Evolutionary conservation across 2,329 filamentous ascomycete species (phyloP).

Genomic region (Talaromyces pinophilus): DNA sequence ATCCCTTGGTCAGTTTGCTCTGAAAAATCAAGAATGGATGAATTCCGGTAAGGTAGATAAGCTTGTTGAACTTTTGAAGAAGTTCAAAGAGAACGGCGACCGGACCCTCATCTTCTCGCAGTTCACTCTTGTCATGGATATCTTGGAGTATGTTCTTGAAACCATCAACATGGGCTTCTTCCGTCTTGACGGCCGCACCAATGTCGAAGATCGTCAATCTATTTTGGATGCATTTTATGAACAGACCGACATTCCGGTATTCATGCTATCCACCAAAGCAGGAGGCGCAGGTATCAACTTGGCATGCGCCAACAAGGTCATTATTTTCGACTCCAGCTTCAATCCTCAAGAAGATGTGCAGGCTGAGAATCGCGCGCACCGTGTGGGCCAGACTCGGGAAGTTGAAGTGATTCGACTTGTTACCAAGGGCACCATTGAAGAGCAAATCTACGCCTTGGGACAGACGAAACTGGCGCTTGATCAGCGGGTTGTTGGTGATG

Average conservation of each 20-base stretch:
- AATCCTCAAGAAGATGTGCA: slow-evolving; percentile 99
- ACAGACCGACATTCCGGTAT: slow-evolving; percentile 77
- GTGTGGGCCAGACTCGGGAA: slow-evolving; percentile 84
- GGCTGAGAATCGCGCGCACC: slow-evolving; percentile 93
- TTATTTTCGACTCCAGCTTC: slow-evolving; percentile 96
- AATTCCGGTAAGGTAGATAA: slow-evolving; percentile 82
- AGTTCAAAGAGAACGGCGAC: slow-evolving; percentile 78
- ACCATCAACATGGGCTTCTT: slow-evolving; percentile 73
- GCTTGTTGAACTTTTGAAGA: slow-evolving; percentile 70
- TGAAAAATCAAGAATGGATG: slow-evolving; percentile 66
- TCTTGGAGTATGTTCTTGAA: slow-evolving; percentile 79
- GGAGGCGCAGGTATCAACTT: slow-evolving; percentile 97
- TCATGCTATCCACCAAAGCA: slow-evolving; percentile 88
- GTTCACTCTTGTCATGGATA: slow-evolving; percentile 88
- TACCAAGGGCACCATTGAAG: slow-evolving; percentile 79
- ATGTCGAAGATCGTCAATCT: slow-evolving; percentile 78
- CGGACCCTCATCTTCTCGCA: slow-evolving; percentile 89
- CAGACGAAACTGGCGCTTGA: slow-evolving; percentile 92
- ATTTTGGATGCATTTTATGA: slow-evolving; percentile 85
- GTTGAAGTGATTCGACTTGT: slow-evolving; percentile 90
- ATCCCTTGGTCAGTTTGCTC: slow-evolving; percentile 57
- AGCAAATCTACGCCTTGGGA: slow-evolving; percentile 87
- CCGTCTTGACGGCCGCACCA: slow-evolving; percentile 82
- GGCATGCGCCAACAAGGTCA: slow-evolving; percentile 92
- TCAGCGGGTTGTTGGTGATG: slow-evolving; percentile 65